These are phyloP conservation scores for Candida morakotiae DNA, from an alignment of 805 yeast species.

Conservation along the genomic window DNA sequence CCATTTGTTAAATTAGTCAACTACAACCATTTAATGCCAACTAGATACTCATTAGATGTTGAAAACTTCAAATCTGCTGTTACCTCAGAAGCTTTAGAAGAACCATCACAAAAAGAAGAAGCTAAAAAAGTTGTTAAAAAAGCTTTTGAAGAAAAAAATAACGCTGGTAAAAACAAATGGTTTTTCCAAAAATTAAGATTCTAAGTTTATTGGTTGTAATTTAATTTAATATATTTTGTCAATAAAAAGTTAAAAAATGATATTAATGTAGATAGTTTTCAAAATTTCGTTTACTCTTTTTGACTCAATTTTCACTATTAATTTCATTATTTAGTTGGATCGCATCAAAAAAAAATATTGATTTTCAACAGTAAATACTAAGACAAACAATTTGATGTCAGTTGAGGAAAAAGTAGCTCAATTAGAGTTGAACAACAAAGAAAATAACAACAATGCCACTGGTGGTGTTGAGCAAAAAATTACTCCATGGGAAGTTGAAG, in stretches of 20 bases:
- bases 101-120: constrained; percentile 98
- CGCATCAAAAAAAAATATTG: not conserved
- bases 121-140: constrained; percentile 98
- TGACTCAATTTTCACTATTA: too few species aligned
- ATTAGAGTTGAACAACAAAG: constrained; percentile 8
- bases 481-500: constrained; percentile 99
- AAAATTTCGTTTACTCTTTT: not conserved
- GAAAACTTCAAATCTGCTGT: constrained; percentile 90
- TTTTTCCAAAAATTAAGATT: constrained; percentile 97
- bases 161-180: constrained; percentile 99
- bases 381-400: too few species aligned
- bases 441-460: constrained; percentile 1
- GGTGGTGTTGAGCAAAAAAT: constrained; percentile 30
- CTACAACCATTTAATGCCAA: constrained; percentile 99
- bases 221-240: constrained; percentile 3
- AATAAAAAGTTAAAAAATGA: constrained; percentile 2
- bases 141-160: constrained; percentile 99
- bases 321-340: too few species aligned
- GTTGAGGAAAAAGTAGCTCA: constrained; percentile 15
- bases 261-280: too few species aligned
- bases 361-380: too few species aligned
- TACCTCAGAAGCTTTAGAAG: constrained; percentile 89
- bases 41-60: constrained; percentile 97
- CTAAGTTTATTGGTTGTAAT: constrained; percentile 36
- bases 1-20: constrained; percentile 98